Conservation (phyloP, 192 early-diverging fungal genomes). For the Gonapodya sp. region DNA sequence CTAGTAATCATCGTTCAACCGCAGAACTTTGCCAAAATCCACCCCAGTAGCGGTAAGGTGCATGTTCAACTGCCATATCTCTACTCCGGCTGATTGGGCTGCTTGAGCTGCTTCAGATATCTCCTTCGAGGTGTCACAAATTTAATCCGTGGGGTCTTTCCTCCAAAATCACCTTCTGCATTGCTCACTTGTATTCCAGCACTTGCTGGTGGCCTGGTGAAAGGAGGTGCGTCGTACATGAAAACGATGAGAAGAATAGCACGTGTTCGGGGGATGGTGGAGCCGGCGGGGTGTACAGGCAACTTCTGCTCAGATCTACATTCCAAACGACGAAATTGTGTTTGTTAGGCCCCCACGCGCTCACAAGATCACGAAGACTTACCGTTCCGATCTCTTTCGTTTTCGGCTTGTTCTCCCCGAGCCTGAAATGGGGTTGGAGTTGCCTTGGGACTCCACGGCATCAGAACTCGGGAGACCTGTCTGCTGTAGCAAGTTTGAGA, state of each 20-base stretch:
- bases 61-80: neutral
- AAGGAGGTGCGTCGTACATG: conserved; percentile 8
- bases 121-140: neutral
- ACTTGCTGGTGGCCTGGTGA: neutral
- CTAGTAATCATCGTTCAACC: neutral
- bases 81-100: neutral
- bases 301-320: too few species aligned
- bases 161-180: too few species aligned
- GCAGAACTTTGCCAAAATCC: neutral
- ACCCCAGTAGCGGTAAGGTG: neutral
- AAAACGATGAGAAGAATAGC: neutral
- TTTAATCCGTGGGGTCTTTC: too few species aligned
- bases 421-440: too few species aligned
- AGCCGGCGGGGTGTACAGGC: neutral
- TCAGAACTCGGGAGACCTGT: too few species aligned
- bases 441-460: too few species aligned
- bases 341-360: too few species aligned
- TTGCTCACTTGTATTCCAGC: neutral
- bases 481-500: neutral
- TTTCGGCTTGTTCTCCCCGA: neutral
- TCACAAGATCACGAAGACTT: too few species aligned
- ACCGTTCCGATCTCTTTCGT: neutral
- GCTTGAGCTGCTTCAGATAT: neutral
- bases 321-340: too few species aligned
- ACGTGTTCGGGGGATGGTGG: neutral